These are phyloP conservation scores for Lactifluus subvellereus DNA, from an alignment of 768 basidiomycete genomes.

Conservation along the genomic window DNA sequence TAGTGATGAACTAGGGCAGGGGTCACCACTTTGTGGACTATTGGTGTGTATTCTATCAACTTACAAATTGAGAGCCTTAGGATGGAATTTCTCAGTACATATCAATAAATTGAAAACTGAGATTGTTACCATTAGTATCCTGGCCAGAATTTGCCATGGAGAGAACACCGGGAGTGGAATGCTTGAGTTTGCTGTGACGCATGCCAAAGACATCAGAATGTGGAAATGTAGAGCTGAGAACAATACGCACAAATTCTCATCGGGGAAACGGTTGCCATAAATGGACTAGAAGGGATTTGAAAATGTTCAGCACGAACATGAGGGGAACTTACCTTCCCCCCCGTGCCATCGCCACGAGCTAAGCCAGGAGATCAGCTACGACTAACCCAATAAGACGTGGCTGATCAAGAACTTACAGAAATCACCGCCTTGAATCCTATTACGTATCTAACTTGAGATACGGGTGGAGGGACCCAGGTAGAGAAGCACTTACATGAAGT, in stretches of 20 bases:
- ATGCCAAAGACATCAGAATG: neutral
- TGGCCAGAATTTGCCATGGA: slow-evolving; percentile 95
- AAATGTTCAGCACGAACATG: neutral
- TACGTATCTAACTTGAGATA: neutral
- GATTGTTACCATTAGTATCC: slow-evolving; percentile 77
- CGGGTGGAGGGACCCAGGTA: slow-evolving; percentile 22
- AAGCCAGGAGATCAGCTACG: slow-evolving; percentile 9
- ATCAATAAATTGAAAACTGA: neutral
- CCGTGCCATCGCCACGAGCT: slow-evolving; percentile 85
- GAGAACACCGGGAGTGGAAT: slow-evolving; percentile 79
- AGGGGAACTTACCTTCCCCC: slow-evolving; percentile 61
- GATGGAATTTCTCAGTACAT: slow-evolving; percentile 15
- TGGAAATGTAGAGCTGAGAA: neutral
- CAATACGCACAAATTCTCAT: slow-evolving; percentile 85
- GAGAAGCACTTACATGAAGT: slow-evolving; percentile 63
- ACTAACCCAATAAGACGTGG: slow-evolving; percentile 19
- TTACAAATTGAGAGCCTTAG: slow-evolving; percentile 80
- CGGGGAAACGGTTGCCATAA: slow-evolving; percentile 84
- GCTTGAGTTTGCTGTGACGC: slow-evolving; percentile 78
- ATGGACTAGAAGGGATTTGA: slow-evolving; percentile 52
- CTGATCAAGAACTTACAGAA: slow-evolving; percentile 61
- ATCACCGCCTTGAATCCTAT: slow-evolving; percentile 95
- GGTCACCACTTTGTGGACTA: slow-evolving; percentile 8
- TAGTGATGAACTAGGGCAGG: slow-evolving; percentile 78
- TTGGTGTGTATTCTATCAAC: slow-evolving; percentile 27